These are phyloP conservation scores for Solanum bulbocastanum DNA, from an alignment of 257 asterid genomes.

Conservation along the genomic window DNA sequence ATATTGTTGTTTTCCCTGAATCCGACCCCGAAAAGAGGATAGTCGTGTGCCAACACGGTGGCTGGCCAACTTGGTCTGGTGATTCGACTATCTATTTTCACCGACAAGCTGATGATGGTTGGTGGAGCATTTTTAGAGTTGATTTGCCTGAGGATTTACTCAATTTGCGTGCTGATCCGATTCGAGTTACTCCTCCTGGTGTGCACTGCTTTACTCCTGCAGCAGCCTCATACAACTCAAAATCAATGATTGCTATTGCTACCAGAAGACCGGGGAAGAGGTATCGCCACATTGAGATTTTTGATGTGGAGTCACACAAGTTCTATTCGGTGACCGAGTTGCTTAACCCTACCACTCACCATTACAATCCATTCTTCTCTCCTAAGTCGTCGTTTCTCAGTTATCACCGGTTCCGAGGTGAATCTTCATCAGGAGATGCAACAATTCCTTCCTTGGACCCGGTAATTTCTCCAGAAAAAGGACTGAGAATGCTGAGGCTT, in stretches of 20 bases:
- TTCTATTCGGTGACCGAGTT: slow-evolving; percentile 50
- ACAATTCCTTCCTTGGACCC: slow-evolving; percentile 47
- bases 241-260: slow-evolving; percentile 35
- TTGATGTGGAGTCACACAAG: slow-evolving; percentile 24
- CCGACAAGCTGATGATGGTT: slow-evolving; percentile 68
- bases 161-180: not conserved
- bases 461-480: slow-evolving; percentile 31
- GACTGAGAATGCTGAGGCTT: slow-evolving; percentile 45
- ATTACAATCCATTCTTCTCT: slow-evolving; percentile 72
- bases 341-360: slow-evolving; percentile 55
- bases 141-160: slow-evolving; percentile 21
- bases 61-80: slow-evolving; percentile 79
- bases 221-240: slow-evolving; percentile 34
- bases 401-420: slow-evolving; percentile 68
- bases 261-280: slow-evolving; percentile 58
- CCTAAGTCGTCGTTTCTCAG: slow-evolving; percentile 33
- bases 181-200: slow-evolving; percentile 70
- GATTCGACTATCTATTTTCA: slow-evolving; percentile 61
- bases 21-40: slow-evolving; percentile 35
- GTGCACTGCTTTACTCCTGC: slow-evolving; percentile 58
- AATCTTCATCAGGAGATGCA: slow-evolving; percentile 23
- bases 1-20: slow-evolving; percentile 46
- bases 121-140: slow-evolving; percentile 77
- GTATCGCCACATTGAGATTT: slow-evolving; percentile 66
- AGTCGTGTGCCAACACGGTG: slow-evolving; percentile 48